Evolutionary conservation across 208 protist species (phyloP), one percentile per base, ranked within the genome.

Genomic region (Porcisia hertigi): DNA sequence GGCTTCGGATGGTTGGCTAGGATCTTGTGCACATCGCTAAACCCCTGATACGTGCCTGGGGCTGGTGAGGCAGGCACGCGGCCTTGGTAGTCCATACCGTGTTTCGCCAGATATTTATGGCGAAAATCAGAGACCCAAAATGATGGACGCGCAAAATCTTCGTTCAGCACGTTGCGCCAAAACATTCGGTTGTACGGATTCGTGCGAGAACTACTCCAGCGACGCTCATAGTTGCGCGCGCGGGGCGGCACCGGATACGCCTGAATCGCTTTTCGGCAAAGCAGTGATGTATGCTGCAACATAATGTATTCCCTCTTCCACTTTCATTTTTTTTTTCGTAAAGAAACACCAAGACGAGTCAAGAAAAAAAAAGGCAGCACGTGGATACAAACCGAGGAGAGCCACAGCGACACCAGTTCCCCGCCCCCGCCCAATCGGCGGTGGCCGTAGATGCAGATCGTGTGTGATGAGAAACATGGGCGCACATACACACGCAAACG

Each of bases 41-140:
- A 95, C 45, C 89, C 92, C 71, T 98, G 94, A 77, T 98, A 98
- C 43, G 85, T 89, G 34, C 94, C 94, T 25, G 94, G 94, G 25
- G 89, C 87, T 30, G 94, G 92, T 3, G 91, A 94, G 11, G 90
- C 79, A 5, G 94, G 94, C 45, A 98, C 92, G 64, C 86, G 83
- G 7, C 94, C 94, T 62, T 94, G 90, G 70, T 85, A 98, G 69
- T 98, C 94, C 25, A 85, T 91, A 63, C 94, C 94, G 73, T 92
- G 92, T 71, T 91, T 86, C 49, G 87, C 86, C 1, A 98, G 82
- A 71, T 98, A 94, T 70, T 88, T 82, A 77, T 98, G 94, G 39
- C 90, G 88, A 71, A 98, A 98, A 81, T 98, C 94, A 45, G 94
- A 98, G 20, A 94, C 89, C 93, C 94, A 98, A 69, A 98, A 97